A percentile compares a stretch with the other conserved stretches of the same genome.
These are phyloP conservation scores for Backusella tuberculispora DNA, from an alignment of 192 early-diverging fungal genomes.

Conservation along the genomic window DNA sequence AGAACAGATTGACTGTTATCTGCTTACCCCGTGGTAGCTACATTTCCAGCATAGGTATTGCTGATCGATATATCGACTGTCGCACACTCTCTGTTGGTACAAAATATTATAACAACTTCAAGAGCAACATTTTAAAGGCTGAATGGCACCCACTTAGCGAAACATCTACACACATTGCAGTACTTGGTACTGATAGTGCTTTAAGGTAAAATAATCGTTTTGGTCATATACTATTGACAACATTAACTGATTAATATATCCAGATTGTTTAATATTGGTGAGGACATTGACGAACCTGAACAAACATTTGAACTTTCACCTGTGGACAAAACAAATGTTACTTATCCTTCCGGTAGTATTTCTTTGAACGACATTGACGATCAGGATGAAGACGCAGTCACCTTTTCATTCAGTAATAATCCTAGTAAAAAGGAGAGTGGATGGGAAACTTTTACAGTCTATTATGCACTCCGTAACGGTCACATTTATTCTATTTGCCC, in stretches of 20 bases:
- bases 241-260: background rate
- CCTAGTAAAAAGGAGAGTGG: conserved; percentile 41
- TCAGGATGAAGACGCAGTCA: conserved; percentile 24
- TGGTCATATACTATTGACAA: background rate
- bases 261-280: conserved; percentile 73
- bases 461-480: conserved; percentile 69
- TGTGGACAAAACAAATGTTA: background rate
- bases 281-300: conserved; percentile 66
- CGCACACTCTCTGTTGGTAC: conserved; percentile 35
- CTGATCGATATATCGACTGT: conserved; percentile 13
- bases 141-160: conserved; percentile 84
- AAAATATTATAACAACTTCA: conserved; percentile 20
- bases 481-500: conserved; percentile 81
- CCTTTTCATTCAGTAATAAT: conserved; percentile 25
- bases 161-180: conserved; percentile 66
- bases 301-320: conserved; percentile 60
- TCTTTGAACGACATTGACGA: conserved; percentile 9
- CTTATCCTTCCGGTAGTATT: background rate
- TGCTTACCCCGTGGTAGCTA: conserved; percentile 53
- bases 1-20: conserved; percentile 59
- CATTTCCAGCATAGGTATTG: conserved; percentile 35
- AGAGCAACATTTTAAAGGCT: conserved; percentile 60
- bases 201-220: conserved; percentile 49
- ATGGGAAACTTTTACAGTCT: conserved; percentile 77
- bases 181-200: conserved; percentile 66